Base-by-base conservation (phyloP, 176 grass and related monocot genomes). In the Canna indica region DNA sequence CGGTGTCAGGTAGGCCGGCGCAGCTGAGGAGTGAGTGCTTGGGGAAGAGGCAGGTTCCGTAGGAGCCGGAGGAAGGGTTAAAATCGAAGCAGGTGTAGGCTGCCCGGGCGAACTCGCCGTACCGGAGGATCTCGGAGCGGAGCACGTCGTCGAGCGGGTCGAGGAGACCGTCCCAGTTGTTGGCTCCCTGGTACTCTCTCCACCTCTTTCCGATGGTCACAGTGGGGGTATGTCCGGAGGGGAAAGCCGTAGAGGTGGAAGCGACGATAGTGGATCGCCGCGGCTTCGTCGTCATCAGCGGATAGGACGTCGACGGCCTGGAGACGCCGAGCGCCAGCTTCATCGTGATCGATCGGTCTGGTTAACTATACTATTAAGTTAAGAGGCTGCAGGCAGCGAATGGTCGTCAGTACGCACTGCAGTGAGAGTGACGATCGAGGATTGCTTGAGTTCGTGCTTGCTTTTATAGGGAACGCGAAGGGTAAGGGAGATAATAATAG, bases 41-140 rank as follows among this genome's bases (percentile, higher is more conserved):
- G 13, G 80, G 80, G 54, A 87, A 87, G 16, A 73, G 73, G 73
- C 85, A 87, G 73, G 68, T 47, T 0, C 67, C 80, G n/a, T 80
- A 87, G 41, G 80, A 73, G 39, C 76, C n/a, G 0, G 77, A 71
- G 15, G 53, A 16, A 28, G 62, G 73, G 18, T 73, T 69, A 54
- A 73, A 80, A 69, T 78, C 73, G 77, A 83, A 83, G 77, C 81
- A 80, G 30, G 64, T 53, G 64, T 87, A 87, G 2, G 81, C 85
- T 0, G 81, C 81, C 13, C 65, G 80, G 41, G 69, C 85, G 54
- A 87, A 78, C 64, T 74, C 64, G 31, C 85, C 85, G 77, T 87
- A 87, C 17, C 85, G 81, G 63, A 80, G 35, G 30, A 87, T 78
- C 69, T 87, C 85, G 7, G 73, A 71, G 1, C 81, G 77, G 56